Evolutionary conservation across 306 rosid genomes (phyloP).

Genomic region (Prunus armeniaca): DNA sequence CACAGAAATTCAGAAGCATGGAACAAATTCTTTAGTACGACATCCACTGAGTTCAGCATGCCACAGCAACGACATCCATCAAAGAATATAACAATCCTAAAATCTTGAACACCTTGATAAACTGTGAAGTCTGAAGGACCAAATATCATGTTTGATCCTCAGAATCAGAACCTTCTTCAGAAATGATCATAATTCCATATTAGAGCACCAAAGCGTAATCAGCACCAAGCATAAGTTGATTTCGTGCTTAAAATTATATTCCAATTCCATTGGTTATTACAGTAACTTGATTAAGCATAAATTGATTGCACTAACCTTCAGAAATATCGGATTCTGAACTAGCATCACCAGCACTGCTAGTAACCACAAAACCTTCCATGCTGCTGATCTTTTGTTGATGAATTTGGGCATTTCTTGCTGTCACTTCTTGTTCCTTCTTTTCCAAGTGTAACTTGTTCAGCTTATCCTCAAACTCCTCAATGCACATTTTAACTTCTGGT

Average conservation of each 20-base stretch:
- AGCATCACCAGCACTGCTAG: constrained; percentile 36
- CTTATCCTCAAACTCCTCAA: constrained; percentile 96
- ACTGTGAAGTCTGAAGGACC: background rate
- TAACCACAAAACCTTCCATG: constrained; percentile 34
- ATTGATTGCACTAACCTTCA: constrained; percentile 50
- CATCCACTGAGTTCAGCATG: background rate
- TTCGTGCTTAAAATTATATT: background rate
- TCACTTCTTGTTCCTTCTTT: constrained; percentile 80
- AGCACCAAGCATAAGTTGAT: constrained; percentile 9
- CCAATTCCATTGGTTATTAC: background rate
- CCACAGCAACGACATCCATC: background rate
- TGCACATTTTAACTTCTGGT: constrained; percentile 67
- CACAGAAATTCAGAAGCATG: background rate
- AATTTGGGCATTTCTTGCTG: constrained; percentile 73
- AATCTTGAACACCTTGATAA: background rate
- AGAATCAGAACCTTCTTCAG: background rate
- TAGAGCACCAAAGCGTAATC: background rate
- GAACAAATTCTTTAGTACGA: constrained; percentile 15
- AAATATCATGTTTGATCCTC: background rate
- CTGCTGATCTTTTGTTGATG: constrained; percentile 61
- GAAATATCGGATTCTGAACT: constrained; percentile 39
- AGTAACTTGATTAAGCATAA: constrained; percentile 13
- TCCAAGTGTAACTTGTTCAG: constrained; percentile 72
- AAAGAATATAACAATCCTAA: background rate
- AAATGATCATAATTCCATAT: no score